These are phyloP conservation scores for Obelidium mucronatum DNA, from an alignment of 192 early-diverging fungal species.

Conservation along the genomic window DNA sequence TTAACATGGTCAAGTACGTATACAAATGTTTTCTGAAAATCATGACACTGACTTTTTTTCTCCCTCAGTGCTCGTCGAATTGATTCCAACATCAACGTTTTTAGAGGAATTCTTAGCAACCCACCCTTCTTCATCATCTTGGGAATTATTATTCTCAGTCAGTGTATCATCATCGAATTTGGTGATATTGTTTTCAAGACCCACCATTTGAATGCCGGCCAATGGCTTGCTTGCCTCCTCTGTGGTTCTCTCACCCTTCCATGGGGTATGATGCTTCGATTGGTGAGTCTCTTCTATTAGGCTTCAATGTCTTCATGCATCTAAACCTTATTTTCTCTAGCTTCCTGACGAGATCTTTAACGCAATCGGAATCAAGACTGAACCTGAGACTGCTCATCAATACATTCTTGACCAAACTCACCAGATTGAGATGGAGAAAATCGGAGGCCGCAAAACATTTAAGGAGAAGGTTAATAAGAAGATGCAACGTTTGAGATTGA, in stretches of 20 bases:
- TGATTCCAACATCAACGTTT: conserved; percentile 44
- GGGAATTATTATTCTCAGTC: conserved; percentile 33
- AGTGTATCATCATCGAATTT: conserved; percentile 50
- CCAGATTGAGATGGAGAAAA: no score
- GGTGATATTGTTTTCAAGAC: conserved; percentile 41
- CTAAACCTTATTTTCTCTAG: background rate
- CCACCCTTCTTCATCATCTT: conserved; percentile 44
- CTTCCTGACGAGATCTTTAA: conserved; percentile 14
- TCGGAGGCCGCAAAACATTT: no score
- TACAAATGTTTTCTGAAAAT: conserved; percentile 77
- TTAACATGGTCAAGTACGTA: conserved; percentile 88
- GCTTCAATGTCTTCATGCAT: no score
- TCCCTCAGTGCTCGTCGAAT: conserved; percentile 32
- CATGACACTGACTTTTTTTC: conserved; percentile 35
- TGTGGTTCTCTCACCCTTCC: conserved; percentile 82
- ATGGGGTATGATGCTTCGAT: conserved; percentile 82
- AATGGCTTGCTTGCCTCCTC: no score
- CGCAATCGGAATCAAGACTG: no score
- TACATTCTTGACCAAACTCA: no score
- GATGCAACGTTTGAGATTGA: no score
- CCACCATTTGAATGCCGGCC: conserved; percentile 58
- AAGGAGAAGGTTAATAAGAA: no score
- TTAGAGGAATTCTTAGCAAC: conserved; percentile 40
- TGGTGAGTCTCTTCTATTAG: conserved; percentile 58
- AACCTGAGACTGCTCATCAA: no score